A percentile compares a stretch with the other conserved stretches of the same genome.
Conservation (phyloP, 2,329 filamentous ascomycete genomes). For the Trichoderma hamatum region DNA sequence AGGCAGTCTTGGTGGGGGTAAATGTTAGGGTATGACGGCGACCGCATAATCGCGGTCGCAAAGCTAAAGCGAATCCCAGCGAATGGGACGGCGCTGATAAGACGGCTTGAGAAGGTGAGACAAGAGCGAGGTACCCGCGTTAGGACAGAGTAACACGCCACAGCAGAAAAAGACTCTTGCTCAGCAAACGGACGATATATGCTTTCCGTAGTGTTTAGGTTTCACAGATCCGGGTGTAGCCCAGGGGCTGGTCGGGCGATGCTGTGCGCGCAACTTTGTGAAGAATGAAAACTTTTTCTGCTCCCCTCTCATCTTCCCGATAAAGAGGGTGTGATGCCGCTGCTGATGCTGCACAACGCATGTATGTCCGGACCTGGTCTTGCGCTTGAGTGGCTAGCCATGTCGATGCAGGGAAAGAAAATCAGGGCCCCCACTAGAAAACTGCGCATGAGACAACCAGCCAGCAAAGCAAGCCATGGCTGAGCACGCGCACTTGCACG, state of each 20-base stretch:
- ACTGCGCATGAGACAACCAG: slow-evolving; percentile 18
- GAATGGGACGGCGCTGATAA: slow-evolving; percentile 14
- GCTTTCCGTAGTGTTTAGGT: neutral
- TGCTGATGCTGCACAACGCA: slow-evolving; percentile 13
- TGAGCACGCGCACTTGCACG: slow-evolving; percentile 19
- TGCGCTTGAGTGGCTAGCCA: neutral
- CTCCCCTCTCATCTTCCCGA: neutral
- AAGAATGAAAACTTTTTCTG: neutral
- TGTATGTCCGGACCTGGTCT: neutral
- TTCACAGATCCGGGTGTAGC: slow-evolving; percentile 8
- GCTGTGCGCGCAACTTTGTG: slow-evolving; percentile 8
- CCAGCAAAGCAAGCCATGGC: slow-evolving; percentile 4
- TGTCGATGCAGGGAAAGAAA: neutral
- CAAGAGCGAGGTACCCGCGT: slow-evolving; percentile 2
- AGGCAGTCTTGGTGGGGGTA: neutral
- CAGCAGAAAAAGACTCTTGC: neutral
- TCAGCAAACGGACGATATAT: neutral
- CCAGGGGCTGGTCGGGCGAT: slow-evolving; percentile 7
- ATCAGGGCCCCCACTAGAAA: neutral
- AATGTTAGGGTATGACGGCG: neutral
- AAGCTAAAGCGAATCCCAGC: neutral
- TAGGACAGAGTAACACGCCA: slow-evolving; percentile 2
- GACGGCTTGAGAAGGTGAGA: slow-evolving; percentile 20
- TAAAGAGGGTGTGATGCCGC: slow-evolving; percentile 20
- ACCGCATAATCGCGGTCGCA: slow-evolving; percentile 2